A percentile compares a stretch with the other conserved stretches of the same genome.
Evolutionary conservation across 306 rosid genomes (phyloP).

Genomic region (Vachellia collinsii): DNA sequence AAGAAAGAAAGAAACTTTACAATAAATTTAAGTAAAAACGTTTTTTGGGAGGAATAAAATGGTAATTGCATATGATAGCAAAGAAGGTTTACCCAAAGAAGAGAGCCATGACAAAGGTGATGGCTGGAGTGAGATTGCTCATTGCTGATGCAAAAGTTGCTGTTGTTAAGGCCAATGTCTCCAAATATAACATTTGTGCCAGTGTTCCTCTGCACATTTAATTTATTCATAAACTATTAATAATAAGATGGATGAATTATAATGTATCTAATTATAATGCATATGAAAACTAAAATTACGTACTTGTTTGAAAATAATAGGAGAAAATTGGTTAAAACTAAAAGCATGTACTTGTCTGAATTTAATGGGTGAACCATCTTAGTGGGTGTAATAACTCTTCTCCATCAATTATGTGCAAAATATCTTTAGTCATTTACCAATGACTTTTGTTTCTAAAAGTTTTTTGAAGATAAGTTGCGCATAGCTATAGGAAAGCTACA

Average conservation of each 20-base stretch:
- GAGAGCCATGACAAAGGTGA: constrained; percentile 60
- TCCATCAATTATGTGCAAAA: too few species aligned
- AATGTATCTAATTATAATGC: neutral
- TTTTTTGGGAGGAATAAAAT: neutral
- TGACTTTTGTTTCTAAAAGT: too few species aligned
- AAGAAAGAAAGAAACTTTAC: neutral
- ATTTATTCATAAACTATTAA: neutral
- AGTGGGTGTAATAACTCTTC: too few species aligned
- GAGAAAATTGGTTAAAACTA: too few species aligned
- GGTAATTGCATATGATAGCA: neutral
- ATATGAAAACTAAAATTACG: too few species aligned
- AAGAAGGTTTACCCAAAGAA: constrained; percentile 41
- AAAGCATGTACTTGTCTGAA: too few species aligned
- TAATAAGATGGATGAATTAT: neutral
- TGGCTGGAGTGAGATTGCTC: constrained; percentile 57
- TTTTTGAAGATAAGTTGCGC: too few species aligned
- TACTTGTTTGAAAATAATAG: too few species aligned
- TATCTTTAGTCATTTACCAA: too few species aligned
- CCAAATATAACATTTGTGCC: constrained; percentile 56
- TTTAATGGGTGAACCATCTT: too few species aligned
- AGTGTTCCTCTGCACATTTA: constrained; percentile 56
- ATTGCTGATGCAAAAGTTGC: constrained; percentile 66
- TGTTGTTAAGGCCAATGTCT: constrained; percentile 53
- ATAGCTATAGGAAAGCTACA: too few species aligned
- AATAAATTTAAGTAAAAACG: neutral